Evolutionary conservation across 2,329 filamentous ascomycete genomes (phyloP).

Genomic region (Aurifilum marmelostoma): DNA sequence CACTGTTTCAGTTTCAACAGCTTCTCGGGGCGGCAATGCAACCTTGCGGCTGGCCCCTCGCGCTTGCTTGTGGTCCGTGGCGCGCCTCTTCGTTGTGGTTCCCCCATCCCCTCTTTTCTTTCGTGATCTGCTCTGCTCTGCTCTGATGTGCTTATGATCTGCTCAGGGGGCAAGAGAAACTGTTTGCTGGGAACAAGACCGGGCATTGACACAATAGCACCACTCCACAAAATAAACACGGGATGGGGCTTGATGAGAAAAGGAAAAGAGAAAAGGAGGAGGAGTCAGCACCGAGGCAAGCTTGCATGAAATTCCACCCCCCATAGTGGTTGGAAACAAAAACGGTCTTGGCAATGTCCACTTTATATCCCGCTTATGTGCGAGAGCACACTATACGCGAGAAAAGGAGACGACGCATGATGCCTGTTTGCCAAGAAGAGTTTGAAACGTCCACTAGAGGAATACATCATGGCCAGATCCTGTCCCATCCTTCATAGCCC

Average conservation of each 20-base stretch:
- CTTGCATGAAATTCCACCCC: neutral
- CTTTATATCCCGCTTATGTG: conserved; percentile 10
- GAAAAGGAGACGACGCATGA: conserved; percentile 10
- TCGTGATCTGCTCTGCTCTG: neutral
- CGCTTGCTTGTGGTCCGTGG: neutral
- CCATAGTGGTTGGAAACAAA: conserved; percentile 14
- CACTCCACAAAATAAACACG: neutral
- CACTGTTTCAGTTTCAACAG: conserved; percentile 24
- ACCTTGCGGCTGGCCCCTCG: conserved; percentile 26
- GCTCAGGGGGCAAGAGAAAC: too few relatives aligned
- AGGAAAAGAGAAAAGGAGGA: neutral
- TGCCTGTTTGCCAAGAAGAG: conserved; percentile 15
- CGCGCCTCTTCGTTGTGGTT: neutral
- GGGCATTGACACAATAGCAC: neutral
- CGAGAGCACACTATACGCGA: conserved; percentile 8
- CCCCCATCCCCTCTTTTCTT: too few relatives aligned
- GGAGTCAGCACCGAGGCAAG: neutral
- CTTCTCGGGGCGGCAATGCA: conserved; percentile 13
- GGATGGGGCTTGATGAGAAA: neutral
- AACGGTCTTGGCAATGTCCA: conserved; percentile 19
- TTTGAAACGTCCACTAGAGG: neutral
- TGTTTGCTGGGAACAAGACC: neutral
- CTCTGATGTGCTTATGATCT: neutral
- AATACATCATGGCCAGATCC: neutral
- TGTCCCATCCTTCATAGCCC: neutral